Evolutionary conservation across 495 filamentous ascomycete species (phyloP).

Genomic region (Podospora conica): DNA sequence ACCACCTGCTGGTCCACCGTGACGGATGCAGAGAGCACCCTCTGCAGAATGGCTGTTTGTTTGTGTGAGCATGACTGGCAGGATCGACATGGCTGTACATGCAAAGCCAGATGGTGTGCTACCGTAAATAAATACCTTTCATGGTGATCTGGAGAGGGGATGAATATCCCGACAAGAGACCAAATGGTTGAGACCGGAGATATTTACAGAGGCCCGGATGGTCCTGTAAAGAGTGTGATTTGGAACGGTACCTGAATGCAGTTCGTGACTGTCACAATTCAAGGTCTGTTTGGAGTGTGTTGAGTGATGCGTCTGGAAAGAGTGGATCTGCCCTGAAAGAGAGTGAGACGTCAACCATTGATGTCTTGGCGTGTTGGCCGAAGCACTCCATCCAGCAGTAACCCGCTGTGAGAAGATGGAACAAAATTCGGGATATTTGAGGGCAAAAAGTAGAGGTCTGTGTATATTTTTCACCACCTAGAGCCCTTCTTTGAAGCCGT

Average conservation of each 20-base stretch:
- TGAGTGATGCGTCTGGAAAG: background rate
- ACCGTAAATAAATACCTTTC: constrained; percentile 24
- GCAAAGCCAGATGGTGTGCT: background rate
- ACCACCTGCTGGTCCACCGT: constrained; percentile 88
- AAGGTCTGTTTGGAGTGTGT: background rate
- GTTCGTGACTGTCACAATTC: background rate
- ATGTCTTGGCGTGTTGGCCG: background rate
- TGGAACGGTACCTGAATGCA: background rate
- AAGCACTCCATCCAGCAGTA: background rate
- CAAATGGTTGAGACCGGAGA: background rate
- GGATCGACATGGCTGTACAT: background rate
- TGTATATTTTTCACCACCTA: background rate
- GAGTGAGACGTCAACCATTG: background rate
- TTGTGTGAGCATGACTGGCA: background rate
- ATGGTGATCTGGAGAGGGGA: background rate
- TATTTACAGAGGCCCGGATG: background rate
- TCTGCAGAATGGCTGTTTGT: constrained; percentile 76
- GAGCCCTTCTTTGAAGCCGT: background rate
- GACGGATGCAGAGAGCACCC: constrained; percentile 96
- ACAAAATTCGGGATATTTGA: background rate
- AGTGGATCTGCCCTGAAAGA: background rate
- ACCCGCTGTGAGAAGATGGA: background rate
- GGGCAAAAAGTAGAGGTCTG: no score
- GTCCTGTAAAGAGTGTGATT: background rate
- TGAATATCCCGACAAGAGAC: background rate